A percentile compares a stretch with the other conserved stretches of the same genome.
Conservation (phyloP, 352 stramenopile species). For the Phytophthora nicotianae region DNA sequence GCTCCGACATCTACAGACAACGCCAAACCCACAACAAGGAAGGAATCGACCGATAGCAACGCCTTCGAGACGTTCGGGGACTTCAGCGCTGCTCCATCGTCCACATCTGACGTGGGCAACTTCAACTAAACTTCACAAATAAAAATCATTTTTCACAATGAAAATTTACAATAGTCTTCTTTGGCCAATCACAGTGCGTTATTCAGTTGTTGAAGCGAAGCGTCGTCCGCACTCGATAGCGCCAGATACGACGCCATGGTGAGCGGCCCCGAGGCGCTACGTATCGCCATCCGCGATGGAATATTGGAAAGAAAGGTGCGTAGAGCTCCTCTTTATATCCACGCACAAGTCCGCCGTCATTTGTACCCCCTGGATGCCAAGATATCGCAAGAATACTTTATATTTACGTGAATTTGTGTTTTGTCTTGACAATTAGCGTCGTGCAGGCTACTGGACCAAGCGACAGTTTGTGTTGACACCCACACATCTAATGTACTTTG, state of each 20-base stretch:
- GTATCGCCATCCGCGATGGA: constrained; percentile 58
- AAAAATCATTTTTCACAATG: constrained; percentile 23
- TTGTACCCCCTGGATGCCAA: constrained; percentile 4
- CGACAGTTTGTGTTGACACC: constrained; percentile 77
- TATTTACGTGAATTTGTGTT: constrained; percentile 1
- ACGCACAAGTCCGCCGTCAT: neutral
- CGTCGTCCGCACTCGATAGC: constrained; percentile 18
- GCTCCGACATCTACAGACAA: constrained; percentile 12
- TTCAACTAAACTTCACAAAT: constrained; percentile 36
- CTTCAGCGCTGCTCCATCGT: constrained; percentile 30
- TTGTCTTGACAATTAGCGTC: constrained; percentile 41
- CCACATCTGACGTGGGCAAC: constrained; percentile 22
- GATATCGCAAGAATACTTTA: constrained; percentile 14
- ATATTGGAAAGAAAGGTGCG: constrained; percentile 67
- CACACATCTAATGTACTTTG: constrained; percentile 72
- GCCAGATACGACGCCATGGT: constrained; percentile 51
- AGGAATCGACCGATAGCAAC: constrained; percentile 11
- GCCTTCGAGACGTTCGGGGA: constrained; percentile 27
- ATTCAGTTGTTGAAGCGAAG: constrained; percentile 35
- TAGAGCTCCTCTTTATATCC: neutral
- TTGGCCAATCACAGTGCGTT: constrained; percentile 4
- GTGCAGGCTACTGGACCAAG: constrained; percentile 83
- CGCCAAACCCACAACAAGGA: constrained; percentile 11
- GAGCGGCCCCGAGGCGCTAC: constrained; percentile 65
- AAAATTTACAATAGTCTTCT: constrained; percentile 10